A percentile compares a stretch with the other conserved stretches of the same genome.
phyloP scores from a whole-genome alignment of 1,284 basidiomycete species.

The Cutaneotrichosporon dermatis region DNA sequence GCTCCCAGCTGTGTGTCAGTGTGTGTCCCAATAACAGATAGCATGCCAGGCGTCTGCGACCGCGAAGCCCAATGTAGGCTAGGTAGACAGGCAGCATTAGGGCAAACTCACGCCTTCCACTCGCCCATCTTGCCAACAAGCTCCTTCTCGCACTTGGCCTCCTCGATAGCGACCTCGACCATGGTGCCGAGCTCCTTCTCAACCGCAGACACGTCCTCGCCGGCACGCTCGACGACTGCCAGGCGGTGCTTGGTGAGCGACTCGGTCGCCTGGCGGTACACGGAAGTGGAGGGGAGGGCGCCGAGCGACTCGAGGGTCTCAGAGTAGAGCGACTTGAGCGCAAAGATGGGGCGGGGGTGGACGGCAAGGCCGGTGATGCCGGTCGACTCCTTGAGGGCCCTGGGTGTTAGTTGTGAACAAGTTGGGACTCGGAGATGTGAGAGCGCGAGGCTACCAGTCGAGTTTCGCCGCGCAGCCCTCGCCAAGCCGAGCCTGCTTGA shows the following conservation, averaged over 20 bases:
- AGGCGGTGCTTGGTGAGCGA: conserved; percentile 81
- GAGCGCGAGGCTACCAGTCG: background rate
- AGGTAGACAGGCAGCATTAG: too few relatives aligned
- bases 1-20: conserved; percentile 41
- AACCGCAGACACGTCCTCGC: conserved; percentile 60
- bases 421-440: background rate
- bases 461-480: background rate
- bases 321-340: conserved; percentile 69
- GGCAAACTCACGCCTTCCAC: conserved; percentile 92
- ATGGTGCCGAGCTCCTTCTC: conserved; percentile 60
- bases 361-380: conserved; percentile 62
- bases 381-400: conserved; percentile 65
- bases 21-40: too few relatives aligned
- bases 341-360: conserved; percentile 64
- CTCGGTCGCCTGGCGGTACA: conserved; percentile 87
- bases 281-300: conserved; percentile 62
- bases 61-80: too few relatives aligned
- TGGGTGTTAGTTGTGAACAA: conserved; percentile 13
- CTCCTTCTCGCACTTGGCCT: conserved; percentile 76
- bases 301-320: conserved; percentile 69
- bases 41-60: too few relatives aligned
- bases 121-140: conserved; percentile 80
- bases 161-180: conserved; percentile 55
- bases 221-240: conserved; percentile 63
- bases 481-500: background rate